A percentile compares a stretch with the other conserved stretches of the same genome.
Conservation (phyloP, 176 grass and related monocot species). For the Thalia dealbata region DNA sequence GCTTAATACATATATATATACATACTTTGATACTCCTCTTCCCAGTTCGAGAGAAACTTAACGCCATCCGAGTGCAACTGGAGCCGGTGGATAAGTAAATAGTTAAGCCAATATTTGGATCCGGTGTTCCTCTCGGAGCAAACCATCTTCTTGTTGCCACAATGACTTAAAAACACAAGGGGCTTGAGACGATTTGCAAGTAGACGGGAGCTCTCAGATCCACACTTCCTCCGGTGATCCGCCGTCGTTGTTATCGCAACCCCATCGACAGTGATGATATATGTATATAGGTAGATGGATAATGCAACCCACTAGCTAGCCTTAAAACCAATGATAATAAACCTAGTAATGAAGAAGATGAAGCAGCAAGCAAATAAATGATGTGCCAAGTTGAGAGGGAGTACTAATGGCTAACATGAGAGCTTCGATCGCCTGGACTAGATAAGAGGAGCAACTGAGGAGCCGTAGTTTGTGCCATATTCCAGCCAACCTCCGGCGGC, state of each 20-base stretch:
- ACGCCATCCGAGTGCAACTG: not conserved
- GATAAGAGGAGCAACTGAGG: conserved; percentile 14
- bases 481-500: conserved; percentile 9
- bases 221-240: not conserved
- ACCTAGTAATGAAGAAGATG: not conserved
- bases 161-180: conserved; percentile 12
- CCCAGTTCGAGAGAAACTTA: not conserved
- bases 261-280: not conserved
- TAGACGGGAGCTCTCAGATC: conserved; percentile 17
- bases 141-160: conserved; percentile 10
- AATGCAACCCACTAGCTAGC: not conserved
- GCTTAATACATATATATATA: not conserved
- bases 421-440: not conserved
- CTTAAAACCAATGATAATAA: not conserved
- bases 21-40: not conserved
- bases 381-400: not conserved
- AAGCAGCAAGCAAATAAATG: not conserved
- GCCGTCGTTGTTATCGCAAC: not conserved
- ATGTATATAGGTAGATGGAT: not conserved
- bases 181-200: conserved; percentile 15
- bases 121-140: conserved; percentile 14
- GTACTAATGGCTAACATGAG: not conserved
- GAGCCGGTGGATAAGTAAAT: not conserved
- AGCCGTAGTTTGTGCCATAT: not conserved
- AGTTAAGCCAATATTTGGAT: not conserved